Conservation (phyloP, 1,284 basidiomycete genomes). For the Paramarasmius palmivorus region DNA sequence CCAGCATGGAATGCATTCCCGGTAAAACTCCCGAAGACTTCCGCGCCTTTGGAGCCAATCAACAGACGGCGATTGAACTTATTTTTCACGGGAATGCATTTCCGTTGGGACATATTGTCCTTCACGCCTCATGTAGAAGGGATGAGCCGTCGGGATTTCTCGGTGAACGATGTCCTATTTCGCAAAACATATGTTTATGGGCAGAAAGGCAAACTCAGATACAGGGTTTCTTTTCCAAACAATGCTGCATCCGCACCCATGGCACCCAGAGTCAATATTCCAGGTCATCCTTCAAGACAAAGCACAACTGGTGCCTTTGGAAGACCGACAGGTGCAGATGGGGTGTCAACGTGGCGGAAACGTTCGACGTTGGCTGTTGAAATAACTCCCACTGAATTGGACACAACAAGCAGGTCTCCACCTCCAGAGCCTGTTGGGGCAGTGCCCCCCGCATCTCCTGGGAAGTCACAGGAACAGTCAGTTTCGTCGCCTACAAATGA, state of each 20-base stretch:
- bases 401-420: slow-evolving; percentile 61
- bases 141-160: slow-evolving; percentile 61
- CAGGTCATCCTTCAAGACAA: slow-evolving; percentile 29
- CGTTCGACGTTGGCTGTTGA: slow-evolving; percentile 24
- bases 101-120: slow-evolving; percentile 69
- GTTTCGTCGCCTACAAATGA: slow-evolving; percentile 19
- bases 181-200: slow-evolving; percentile 34
- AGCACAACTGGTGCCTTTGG: slow-evolving; percentile 43
- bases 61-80: slow-evolving; percentile 44
- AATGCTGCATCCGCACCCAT: slow-evolving; percentile 16
- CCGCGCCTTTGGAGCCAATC: slow-evolving; percentile 42
- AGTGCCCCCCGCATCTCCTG: slow-evolving; percentile 17
- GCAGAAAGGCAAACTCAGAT: slow-evolving; percentile 48
- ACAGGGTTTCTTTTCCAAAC: slow-evolving; percentile 57
- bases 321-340: slow-evolving; percentile 48
- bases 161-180: slow-evolving; percentile 73
- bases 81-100: slow-evolving; percentile 39
- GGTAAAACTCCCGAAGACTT: slow-evolving; percentile 59
- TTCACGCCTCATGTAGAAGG: slow-evolving; percentile 76
- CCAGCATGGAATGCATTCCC: slow-evolving; percentile 54
- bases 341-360: slow-evolving; percentile 62
- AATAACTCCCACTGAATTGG: slow-evolving; percentile 28
- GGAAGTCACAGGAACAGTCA: slow-evolving; percentile 3
- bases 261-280: slow-evolving; percentile 47
- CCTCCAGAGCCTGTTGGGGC: slow-evolving; percentile 47